phyloP scores from a whole-genome alignment of 2,329 filamentous ascomycete genomes.

The Akanthomyces lecanii region DNA sequence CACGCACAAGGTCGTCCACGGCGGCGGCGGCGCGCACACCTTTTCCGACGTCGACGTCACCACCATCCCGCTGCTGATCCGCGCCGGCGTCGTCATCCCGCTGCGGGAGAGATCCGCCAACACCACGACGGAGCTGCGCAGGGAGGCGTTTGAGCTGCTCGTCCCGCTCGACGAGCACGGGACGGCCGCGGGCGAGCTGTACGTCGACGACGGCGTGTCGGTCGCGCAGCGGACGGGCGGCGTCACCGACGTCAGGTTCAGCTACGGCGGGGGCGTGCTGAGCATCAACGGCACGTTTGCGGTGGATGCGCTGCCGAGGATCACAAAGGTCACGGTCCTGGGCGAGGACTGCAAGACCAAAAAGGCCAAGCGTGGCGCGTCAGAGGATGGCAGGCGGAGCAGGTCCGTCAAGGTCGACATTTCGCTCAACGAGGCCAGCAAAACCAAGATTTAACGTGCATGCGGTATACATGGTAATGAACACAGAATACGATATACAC shows the following conservation, averaged over 20 bases:
- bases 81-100: conserved; percentile 61
- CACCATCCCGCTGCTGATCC: conserved; percentile 69
- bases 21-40: conserved; percentile 33
- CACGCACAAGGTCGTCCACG: conserved; percentile 51
- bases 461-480: not conserved
- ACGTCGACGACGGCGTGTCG: conserved; percentile 70
- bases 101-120: conserved; percentile 51
- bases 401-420: conserved; percentile 16
- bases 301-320: conserved; percentile 56
- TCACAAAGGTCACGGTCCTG: conserved; percentile 49
- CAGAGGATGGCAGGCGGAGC: conserved; percentile 9
- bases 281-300: conserved; percentile 47
- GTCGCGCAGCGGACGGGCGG: conserved; percentile 61
- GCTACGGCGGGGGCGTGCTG: conserved; percentile 50
- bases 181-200: conserved; percentile 60
- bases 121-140: conserved; percentile 60
- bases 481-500: not conserved
- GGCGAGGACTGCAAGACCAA: conserved; percentile 26
- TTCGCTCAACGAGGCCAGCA: conserved; percentile 19
- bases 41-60: conserved; percentile 45
- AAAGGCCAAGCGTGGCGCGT: not conserved
- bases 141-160: conserved; percentile 65
- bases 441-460: conserved; percentile 1
- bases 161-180: conserved; percentile 62
- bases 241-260: conserved; percentile 60